Evolutionary conservation across 1,284 basidiomycete genomes (phyloP).

Genomic region (Tranzscheliella williamsii): DNA sequence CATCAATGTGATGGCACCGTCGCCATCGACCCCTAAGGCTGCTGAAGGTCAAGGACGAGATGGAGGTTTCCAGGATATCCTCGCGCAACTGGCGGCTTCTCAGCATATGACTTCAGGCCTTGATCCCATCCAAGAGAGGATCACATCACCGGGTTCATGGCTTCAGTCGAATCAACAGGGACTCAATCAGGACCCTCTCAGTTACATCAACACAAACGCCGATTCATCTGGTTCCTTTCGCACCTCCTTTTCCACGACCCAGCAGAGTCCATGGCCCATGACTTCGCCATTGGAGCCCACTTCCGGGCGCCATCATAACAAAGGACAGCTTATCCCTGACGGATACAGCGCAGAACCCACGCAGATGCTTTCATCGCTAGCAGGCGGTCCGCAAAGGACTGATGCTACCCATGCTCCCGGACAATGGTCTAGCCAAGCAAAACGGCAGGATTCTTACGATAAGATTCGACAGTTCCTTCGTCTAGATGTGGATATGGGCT

Average conservation of each 20-base stretch:
- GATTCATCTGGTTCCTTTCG: no score
- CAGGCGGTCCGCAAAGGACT: conserved; percentile 7
- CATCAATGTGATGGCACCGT: conserved; percentile 44
- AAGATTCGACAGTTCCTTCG: conserved; percentile 46
- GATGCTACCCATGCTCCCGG: conserved; percentile 14
- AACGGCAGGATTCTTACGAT: conserved; percentile 48
- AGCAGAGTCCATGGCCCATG: no score
- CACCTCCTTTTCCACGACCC: no score
- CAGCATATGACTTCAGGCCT: conserved; percentile 1
- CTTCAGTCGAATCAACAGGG: conserved; percentile 2
- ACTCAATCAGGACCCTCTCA: conserved; percentile 16
- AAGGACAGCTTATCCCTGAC: conserved; percentile 19
- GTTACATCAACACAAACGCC: conserved; percentile 13
- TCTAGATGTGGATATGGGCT: conserved; percentile 52
- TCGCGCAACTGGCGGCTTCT: conserved; percentile 26
- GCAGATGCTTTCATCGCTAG: conserved; percentile 25
- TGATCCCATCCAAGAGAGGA: conserved; percentile 1
- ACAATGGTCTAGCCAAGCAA: conserved; percentile 42
- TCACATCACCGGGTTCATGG: conserved; percentile 7
- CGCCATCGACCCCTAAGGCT: conserved; percentile 30
- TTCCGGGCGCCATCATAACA: no score
- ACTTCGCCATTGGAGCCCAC: no score
- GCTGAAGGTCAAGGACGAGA: conserved; percentile 7
- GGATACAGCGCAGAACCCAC: conserved; percentile 16
- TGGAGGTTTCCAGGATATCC: conserved; percentile 30